Evolutionary conservation across 108 stramenopile species (phyloP).

Genomic region (Skeletonema potamos): DNA sequence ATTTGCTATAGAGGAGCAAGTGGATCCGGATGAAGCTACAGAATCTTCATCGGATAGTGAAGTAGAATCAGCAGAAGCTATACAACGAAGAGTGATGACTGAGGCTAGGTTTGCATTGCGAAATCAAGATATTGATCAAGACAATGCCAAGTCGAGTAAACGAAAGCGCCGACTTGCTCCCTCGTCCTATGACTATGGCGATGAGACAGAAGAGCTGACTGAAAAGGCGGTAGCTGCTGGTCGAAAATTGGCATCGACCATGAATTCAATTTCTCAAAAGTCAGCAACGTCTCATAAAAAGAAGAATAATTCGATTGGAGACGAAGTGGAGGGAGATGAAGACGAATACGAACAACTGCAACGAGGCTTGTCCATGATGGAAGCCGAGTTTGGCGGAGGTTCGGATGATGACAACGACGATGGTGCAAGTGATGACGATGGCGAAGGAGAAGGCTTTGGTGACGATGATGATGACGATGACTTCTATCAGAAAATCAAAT

Average conservation of each 20-base stretch:
- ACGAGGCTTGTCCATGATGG: conserved; percentile 80
- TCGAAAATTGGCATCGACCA: conserved; percentile 58
- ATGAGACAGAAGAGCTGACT: conserved; percentile 60
- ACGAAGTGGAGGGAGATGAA: conserved; percentile 43
- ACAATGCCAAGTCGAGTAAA: conserved; percentile 2
- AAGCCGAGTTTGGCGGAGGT: conserved; percentile 64
- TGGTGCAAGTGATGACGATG: conserved; percentile 32
- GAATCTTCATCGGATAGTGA: conserved; percentile 28
- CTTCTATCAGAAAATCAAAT: conserved; percentile 64
- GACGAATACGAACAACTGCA: conserved; percentile 62
- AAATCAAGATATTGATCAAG: conserved; percentile 54
- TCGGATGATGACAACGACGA: conserved; percentile 47
- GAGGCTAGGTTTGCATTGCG: conserved; percentile 80
- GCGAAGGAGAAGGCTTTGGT: conserved; percentile 45
- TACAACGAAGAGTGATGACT: conserved; percentile 42
- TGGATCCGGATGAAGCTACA: background rate
- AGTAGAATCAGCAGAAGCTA: conserved; percentile 36
- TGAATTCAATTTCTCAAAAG: conserved; percentile 76
- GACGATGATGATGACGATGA: conserved; percentile 55
- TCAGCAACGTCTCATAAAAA: conserved; percentile 35
- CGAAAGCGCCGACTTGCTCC: conserved; percentile 18
- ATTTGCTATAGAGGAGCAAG: conserved; percentile 1
- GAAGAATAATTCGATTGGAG: conserved; percentile 31
- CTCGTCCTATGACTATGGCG: conserved; percentile 46
- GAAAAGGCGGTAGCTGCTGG: conserved; percentile 41